Conservation (phyloP, 495 filamentous ascomycete genomes). For the Lineolata rhizophorae region DNA sequence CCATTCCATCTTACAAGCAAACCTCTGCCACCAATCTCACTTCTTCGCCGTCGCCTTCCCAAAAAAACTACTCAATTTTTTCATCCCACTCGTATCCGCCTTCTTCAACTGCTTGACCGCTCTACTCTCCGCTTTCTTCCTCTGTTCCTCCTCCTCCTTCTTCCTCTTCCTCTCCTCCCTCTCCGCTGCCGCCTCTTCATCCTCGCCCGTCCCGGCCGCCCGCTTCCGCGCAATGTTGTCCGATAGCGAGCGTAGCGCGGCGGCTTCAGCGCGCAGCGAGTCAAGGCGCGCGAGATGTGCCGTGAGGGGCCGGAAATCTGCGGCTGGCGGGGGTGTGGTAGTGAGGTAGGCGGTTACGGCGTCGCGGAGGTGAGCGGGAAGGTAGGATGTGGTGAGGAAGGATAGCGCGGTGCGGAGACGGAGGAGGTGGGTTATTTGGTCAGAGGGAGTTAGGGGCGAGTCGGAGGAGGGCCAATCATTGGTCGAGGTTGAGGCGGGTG, state of each 20-base stretch:
- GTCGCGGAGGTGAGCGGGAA: not conserved
- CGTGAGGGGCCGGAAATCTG: constrained; percentile 50
- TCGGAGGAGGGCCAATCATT: too few species aligned
- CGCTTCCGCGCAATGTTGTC: constrained; percentile 62
- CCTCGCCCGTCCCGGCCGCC: constrained; percentile 39
- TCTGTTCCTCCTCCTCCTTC: constrained; percentile 41
- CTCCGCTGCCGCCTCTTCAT: constrained; percentile 31
- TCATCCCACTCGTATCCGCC: constrained; percentile 79
- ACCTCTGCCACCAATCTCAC: too few species aligned
- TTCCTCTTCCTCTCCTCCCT: constrained; percentile 38
- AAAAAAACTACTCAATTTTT: constrained; percentile 92
- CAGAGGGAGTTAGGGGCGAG: constrained; percentile 5
- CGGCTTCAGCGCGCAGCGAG: constrained; percentile 42
- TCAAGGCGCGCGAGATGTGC: constrained; percentile 40
- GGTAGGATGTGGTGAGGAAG: not conserved
- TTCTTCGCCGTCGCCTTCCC: too few species aligned
- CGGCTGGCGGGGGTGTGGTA: constrained; percentile 16
- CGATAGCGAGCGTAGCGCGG: constrained; percentile 34
- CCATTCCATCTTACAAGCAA: too few species aligned
- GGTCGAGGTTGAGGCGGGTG: too few species aligned
- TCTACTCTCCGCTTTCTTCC: constrained; percentile 46
- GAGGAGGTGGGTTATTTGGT: constrained; percentile 8
- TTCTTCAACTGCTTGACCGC: constrained; percentile 65
- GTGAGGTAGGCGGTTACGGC: constrained; percentile 9
- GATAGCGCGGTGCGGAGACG: not conserved